Evolutionary conservation across 306 rosid species (phyloP), one percentile per base, ranked within the genome.

Genomic region (Biancaea sappan): DNA sequence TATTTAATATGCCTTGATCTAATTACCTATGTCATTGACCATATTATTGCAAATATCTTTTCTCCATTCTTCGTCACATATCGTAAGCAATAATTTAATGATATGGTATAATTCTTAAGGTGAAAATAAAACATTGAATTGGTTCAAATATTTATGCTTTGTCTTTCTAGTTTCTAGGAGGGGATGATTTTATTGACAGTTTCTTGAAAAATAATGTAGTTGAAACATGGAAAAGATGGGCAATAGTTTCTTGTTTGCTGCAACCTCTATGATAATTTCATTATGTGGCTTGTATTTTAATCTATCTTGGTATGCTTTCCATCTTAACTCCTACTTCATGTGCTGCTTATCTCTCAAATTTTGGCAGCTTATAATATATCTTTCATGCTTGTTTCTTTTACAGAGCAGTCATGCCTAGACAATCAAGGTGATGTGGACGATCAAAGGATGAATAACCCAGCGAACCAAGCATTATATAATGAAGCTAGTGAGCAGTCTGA

Each of bases 381-480:
- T 57, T 41, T 22, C 22, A 58, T 71, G 73, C 69, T 50, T 78
- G 66, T 72, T 48, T 83, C 58, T 41, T 48, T 69, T 78, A n/a
- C 84, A 91, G 96, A 77, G 57, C 78, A 75, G 77, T 83, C 93
- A 74, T 26, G 71, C 76, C 68, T 13, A 18, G 91, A 83, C 76
- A 46, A 78, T 44, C 81, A 76, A 31, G 68, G 78, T 29, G 76
- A 78, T 72, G 34, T 44, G 58, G 71, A 74, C 66, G 86, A 44
- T 62, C 69, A 75, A 57, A 73, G 82, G 83, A 50, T 31, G 16
- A 81, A 59, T 66, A 78, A 59, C 79, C 69, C 40, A 22, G 54
- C 58, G 80, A 77, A 77, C 38, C 87, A 73, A 72, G 56, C 69
- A 25, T 37, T 54, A 13, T 15, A 43, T 9, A 58, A 61, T 31